phyloP scores from a whole-genome alignment of 371 early-diverging fungal species.

The Aphelidium insulamus region DNA sequence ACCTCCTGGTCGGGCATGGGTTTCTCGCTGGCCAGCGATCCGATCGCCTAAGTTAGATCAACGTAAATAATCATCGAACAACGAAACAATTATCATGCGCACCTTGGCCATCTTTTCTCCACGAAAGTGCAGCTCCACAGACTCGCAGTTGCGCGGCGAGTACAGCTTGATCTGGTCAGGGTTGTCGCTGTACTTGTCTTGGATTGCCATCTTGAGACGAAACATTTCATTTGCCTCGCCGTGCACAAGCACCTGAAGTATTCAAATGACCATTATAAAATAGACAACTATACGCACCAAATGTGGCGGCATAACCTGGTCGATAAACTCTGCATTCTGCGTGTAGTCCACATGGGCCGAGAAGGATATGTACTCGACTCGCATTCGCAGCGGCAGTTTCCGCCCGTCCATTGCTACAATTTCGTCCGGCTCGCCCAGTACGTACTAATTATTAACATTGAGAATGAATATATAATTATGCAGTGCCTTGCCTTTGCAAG shows the following conservation, averaged over 20 bases:
- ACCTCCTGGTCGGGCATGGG: conserved; percentile 39
- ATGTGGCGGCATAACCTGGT: conserved; percentile 84
- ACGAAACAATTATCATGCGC: background rate
- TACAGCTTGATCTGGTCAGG: conserved; percentile 65
- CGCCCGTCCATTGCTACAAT: conserved; percentile 72
- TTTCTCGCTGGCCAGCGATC: conserved; percentile 43
- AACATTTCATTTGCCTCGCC: conserved; percentile 98
- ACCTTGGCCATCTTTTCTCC: conserved; percentile 87
- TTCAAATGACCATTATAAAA: background rate
- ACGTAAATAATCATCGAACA: too few relatives aligned
- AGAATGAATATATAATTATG: conserved; percentile 1
- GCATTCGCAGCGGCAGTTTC: conserved; percentile 67
- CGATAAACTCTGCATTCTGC: conserved; percentile 97
- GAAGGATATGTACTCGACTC: conserved; percentile 96
- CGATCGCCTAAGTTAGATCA: conserved; percentile 19
- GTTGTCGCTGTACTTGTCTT: conserved; percentile 41
- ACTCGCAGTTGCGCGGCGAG: conserved; percentile 87
- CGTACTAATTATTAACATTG: conserved; percentile 22
- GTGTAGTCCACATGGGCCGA: conserved; percentile 98
- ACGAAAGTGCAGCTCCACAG: conserved; percentile 73
- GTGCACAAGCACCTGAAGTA: conserved; percentile 72
- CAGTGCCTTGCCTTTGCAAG: conserved; percentile 70
- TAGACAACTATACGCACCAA: conserved; percentile 29
- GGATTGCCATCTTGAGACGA: conserved; percentile 77
- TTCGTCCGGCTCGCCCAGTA: conserved; percentile 86